Evolutionary conservation across 768 basidiomycete genomes (phyloP).

Genomic region (Kwoniella sp.): DNA sequence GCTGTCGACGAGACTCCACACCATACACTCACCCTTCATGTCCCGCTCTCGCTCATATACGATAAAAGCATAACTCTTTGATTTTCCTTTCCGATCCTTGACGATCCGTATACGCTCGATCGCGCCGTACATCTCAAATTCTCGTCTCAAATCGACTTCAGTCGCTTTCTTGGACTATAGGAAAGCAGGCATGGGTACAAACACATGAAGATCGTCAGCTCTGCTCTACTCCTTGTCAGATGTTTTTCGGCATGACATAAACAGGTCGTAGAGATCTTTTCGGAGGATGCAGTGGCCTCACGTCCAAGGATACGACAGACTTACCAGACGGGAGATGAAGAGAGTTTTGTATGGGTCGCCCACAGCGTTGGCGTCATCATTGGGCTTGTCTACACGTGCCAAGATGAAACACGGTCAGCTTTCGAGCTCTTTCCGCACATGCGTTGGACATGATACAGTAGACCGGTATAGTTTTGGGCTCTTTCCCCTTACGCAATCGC

Average conservation of each 20-base stretch:
- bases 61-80: slow-evolving; percentile 91
- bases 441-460: no score
- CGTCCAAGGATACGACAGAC: no score
- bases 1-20: no score
- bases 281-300: no score
- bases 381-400: slow-evolving; percentile 74
- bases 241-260: no score
- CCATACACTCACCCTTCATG: slow-evolving; percentile 95
- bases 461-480: no score
- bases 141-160: slow-evolving; percentile 86
- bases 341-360: slow-evolving; percentile 99
- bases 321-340: slow-evolving; percentile 88
- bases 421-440: neutral
- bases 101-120: slow-evolving; percentile 94
- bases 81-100: slow-evolving; percentile 81
- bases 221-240: no score
- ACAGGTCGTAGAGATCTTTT: no score
- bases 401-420: neutral
- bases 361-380: slow-evolving; percentile 83
- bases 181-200: neutral
- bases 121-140: slow-evolving; percentile 92
- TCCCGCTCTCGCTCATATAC: slow-evolving; percentile 97
- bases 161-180: slow-evolving; percentile 91
- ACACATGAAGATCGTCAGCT: neutral
- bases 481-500: no score